Percentiles rank a stretch among this genome's conserved stretches.
Conservation (phyloP, 306 rosid species). For the Lathyrus tuberosus region DNA sequence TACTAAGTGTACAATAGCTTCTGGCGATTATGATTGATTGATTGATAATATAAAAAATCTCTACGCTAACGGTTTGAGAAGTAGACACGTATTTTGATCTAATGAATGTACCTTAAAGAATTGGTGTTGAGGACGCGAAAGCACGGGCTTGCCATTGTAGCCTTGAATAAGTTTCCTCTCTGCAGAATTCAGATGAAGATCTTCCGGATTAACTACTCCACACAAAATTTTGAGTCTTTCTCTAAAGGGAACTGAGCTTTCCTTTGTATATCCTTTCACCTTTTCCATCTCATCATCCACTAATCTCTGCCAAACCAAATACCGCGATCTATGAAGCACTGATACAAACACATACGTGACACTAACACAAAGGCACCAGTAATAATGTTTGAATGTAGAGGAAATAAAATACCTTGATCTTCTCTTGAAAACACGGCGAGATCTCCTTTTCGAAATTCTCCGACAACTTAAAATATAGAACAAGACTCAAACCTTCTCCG, state of each 20-base stretch:
- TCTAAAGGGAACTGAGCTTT: constrained; percentile 61
- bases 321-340: not conserved
- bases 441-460: constrained; percentile 69
- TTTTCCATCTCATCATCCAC: constrained; percentile 76
- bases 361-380: not conserved
- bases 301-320: constrained; percentile 58
- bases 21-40: not conserved
- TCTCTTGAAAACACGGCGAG: constrained; percentile 59
- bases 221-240: constrained; percentile 88
- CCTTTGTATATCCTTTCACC: constrained; percentile 69
- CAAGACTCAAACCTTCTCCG: constrained; percentile 96
- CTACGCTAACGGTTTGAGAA: not conserved
- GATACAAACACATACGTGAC: not conserved
- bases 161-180: constrained; percentile 77
- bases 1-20: not conserved
- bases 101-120: constrained; percentile 62
- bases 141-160: constrained; percentile 91
- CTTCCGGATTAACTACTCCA: constrained; percentile 83
- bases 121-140: constrained; percentile 89
- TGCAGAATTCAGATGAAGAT: constrained; percentile 64
- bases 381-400: not conserved
- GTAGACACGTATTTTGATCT: not conserved
- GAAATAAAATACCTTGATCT: constrained; percentile 57
- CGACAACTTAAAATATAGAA: constrained; percentile 70
- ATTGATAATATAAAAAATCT: not conserved